These are phyloP conservation scores for Tieghemiomyces parasiticus DNA, from an alignment of 192 early-diverging fungal species.

Conservation along the genomic window DNA sequence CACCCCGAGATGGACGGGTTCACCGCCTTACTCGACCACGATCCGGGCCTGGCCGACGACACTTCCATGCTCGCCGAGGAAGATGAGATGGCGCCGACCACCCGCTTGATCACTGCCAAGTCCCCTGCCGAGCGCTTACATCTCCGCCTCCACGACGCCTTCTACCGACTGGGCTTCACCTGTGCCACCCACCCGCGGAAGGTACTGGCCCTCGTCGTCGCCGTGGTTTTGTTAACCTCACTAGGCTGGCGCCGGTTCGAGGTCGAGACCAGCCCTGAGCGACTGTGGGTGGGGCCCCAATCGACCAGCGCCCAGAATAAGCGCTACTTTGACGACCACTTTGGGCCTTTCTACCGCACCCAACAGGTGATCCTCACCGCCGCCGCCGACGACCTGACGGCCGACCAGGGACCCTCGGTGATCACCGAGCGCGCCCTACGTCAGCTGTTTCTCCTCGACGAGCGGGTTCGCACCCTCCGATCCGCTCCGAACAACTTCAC, in stretches of 20 bases:
- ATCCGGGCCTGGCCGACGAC: not conserved
- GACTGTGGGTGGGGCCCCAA: conserved; percentile 42
- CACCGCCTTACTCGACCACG: not conserved
- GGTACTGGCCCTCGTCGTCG: conserved; percentile 24
- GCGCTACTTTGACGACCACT: conserved; percentile 40
- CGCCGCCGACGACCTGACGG: conserved; percentile 15
- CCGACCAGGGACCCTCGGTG: conserved; percentile 18
- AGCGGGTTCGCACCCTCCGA: conserved; percentile 24
- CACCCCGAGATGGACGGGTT: not conserved
- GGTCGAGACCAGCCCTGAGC: conserved; percentile 37
- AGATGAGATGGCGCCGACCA: not conserved
- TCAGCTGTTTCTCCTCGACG: conserved; percentile 32
- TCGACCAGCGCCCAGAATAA: conserved; percentile 36
- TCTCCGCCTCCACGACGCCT: conserved; percentile 34
- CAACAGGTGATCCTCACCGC: conserved; percentile 38
- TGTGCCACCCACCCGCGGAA: conserved; percentile 38
- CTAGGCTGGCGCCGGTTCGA: conserved; percentile 36
- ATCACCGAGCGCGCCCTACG: conserved; percentile 25
- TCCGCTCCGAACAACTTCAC: conserved; percentile 21
- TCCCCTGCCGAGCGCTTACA: conserved; percentile 33
- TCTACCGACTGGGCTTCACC: conserved; percentile 37
- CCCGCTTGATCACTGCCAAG: conserved; percentile 8
- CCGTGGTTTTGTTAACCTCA: conserved; percentile 32
- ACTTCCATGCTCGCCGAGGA: not conserved
- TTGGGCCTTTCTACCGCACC: conserved; percentile 51